Percentiles rank a stretch among this genome's conserved stretches.
Evolutionary conservation across 2,329 filamentous ascomycete species (phyloP).

Genomic region (Blastomyces gilchristii): DNA sequence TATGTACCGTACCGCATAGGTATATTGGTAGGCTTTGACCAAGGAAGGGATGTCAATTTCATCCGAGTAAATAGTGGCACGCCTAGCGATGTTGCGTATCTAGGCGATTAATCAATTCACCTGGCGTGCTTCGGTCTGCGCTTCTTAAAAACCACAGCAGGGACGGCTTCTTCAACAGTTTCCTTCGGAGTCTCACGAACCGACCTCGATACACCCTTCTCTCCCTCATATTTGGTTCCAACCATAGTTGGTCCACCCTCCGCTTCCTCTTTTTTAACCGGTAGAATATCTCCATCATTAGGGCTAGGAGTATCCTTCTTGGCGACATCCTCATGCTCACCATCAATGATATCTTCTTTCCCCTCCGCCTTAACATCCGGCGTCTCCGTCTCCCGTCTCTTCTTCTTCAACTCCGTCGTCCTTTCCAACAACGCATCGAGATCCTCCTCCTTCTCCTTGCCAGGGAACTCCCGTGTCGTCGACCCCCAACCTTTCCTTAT

Average conservation of each 20-base stretch:
- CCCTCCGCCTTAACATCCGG: slow-evolving; percentile 12
- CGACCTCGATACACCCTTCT: slow-evolving; percentile 9
- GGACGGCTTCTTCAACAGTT: slow-evolving; percentile 17
- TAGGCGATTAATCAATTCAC: slow-evolving; percentile 27
- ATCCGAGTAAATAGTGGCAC: not conserved
- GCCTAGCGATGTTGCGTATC: not conserved
- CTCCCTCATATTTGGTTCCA: slow-evolving; percentile 23
- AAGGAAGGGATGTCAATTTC: not conserved
- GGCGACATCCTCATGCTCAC: slow-evolving; percentile 11
- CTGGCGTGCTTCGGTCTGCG: slow-evolving; percentile 38
- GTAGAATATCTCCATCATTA: slow-evolving; percentile 9
- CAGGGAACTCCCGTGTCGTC: slow-evolving; percentile 33
- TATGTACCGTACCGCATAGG: not conserved
- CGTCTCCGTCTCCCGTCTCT: slow-evolving; percentile 13
- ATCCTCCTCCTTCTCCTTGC: slow-evolving; percentile 29
- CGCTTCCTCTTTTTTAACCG: slow-evolving; percentile 16
- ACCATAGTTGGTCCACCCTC: slow-evolving; percentile 10
- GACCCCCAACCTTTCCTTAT: slow-evolving; percentile 38
- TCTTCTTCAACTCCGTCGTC: slow-evolving; percentile 32
- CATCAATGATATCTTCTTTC: slow-evolving; percentile 2
- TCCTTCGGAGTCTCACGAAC: slow-evolving; percentile 13
- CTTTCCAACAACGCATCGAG: slow-evolving; percentile 36
- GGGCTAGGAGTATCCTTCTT: slow-evolving; percentile 10
- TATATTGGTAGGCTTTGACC: not conserved
- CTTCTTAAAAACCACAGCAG: slow-evolving; percentile 40